A percentile compares a stretch with the other conserved stretches of the same genome.
These are phyloP conservation scores for Fusarium sp. DNA, from an alignment of 2,329 filamentous ascomycete species.

Conservation along the genomic window DNA sequence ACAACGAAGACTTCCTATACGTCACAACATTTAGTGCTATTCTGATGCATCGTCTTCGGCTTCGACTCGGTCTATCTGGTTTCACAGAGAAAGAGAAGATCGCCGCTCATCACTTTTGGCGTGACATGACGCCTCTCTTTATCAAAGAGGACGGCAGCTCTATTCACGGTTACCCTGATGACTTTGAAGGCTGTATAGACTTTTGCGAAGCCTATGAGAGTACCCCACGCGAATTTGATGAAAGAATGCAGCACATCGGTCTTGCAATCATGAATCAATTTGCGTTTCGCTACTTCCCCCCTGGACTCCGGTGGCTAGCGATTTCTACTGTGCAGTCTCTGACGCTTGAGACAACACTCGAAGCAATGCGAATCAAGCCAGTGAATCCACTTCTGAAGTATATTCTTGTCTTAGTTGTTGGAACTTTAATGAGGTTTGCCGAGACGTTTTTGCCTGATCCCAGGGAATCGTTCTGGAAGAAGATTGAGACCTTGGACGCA, in stretches of 20 bases:
- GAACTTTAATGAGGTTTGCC: background rate
- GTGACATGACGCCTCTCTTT: constrained; percentile 5
- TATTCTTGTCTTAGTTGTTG: background rate
- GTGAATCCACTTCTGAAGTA: background rate
- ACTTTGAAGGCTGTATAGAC: background rate
- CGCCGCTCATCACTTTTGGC: constrained; percentile 1
- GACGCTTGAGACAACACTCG: background rate
- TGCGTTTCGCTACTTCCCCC: constrained; percentile 2
- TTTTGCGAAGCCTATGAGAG: constrained; percentile 8
- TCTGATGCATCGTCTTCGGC: background rate
- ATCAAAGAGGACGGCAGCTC: background rate
- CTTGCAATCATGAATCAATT: constrained; percentile 10
- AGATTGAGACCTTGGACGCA: background rate
- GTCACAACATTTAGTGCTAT: constrained; percentile 4
- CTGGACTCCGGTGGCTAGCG: background rate
- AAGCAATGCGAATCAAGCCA: background rate
- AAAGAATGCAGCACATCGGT: constrained; percentile 3
- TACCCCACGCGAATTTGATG: background rate
- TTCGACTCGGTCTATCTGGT: background rate
- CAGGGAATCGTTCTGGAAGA: constrained; percentile 4
- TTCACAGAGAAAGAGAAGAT: constrained; percentile 8
- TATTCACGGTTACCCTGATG: background rate
- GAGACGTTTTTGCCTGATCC: background rate
- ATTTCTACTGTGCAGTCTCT: background rate
- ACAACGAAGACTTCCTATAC: background rate